These are phyloP conservation scores for Chenopodium formosanum DNA, from an alignment of 148 eudicot species.

Conservation along the genomic window DNA sequence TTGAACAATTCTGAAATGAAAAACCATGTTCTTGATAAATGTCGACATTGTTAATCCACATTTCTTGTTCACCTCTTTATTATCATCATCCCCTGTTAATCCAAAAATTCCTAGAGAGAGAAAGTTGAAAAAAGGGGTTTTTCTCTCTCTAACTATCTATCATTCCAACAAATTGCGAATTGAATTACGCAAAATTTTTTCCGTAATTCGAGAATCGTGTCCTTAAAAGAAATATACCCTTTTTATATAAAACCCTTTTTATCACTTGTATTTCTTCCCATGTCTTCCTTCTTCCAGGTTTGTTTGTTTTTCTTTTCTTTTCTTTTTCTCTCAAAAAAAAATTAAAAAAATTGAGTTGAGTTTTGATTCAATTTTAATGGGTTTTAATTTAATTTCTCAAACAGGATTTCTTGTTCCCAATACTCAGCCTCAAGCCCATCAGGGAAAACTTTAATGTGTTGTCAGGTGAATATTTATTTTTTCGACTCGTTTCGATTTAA, in stretches of 20 bases:
- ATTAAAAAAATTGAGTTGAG: not conserved
- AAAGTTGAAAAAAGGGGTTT: not conserved
- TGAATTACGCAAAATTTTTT: not conserved
- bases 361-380: not conserved
- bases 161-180: not conserved
- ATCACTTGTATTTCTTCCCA: not conserved
- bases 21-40: constrained; percentile 2
- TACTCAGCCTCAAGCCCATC: constrained; percentile 16
- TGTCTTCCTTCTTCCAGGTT: constrained; percentile 37
- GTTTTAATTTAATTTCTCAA: not conserved
- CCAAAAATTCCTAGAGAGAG: constrained; percentile 3
- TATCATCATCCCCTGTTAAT: not conserved
- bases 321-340: too few species aligned
- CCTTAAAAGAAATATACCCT: not conserved
- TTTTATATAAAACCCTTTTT: constrained; percentile 14
- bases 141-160: not conserved
- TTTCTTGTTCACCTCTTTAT: constrained; percentile 5
- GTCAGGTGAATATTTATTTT: constrained; percentile 19
- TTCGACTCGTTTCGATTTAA: not conserved
- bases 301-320: not conserved
- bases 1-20: not conserved
- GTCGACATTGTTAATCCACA: constrained; percentile 27
- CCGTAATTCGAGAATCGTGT: constrained; percentile 22
- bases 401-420: constrained; percentile 33
- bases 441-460: constrained; percentile 21